Evolutionary conservation across 106 monocot genomes (phyloP).

Genomic region (Allium cepa): DNA sequence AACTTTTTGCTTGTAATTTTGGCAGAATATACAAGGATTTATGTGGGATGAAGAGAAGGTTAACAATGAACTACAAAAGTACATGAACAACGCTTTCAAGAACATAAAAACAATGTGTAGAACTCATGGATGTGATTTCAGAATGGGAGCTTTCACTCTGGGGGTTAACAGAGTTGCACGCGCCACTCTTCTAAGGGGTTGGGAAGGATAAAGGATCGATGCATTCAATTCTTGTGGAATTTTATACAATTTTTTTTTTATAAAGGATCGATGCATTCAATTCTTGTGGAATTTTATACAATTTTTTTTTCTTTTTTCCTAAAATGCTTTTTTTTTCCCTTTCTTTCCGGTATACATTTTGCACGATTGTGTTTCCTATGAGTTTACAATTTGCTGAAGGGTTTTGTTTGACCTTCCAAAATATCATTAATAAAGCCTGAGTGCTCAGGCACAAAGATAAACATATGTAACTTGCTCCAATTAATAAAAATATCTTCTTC

Average conservation of each 20-base stretch:
- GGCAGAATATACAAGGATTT: conserved; percentile 96
- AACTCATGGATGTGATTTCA: conserved; percentile 66
- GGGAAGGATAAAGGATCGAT: conserved; percentile 45
- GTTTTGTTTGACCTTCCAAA: too few species aligned
- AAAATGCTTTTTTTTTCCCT: too few species aligned
- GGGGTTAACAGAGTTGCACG: conserved; percentile 82
- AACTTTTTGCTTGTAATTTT: background rate
- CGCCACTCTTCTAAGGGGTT: conserved; percentile 72
- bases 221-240: background rate
- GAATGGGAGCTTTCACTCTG: conserved; percentile 93
- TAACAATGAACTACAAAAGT: conserved; percentile 64
- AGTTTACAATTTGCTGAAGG: too few species aligned
- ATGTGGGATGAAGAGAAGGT: conserved; percentile 97
- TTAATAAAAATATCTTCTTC: too few species aligned
- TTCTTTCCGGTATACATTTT: too few species aligned
- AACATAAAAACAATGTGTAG: conserved; percentile 80
- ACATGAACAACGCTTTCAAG: conserved; percentile 62
- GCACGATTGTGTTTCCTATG: too few species aligned
- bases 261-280: background rate
- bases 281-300: too few species aligned
- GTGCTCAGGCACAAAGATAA: too few species aligned
- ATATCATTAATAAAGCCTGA: too few species aligned
- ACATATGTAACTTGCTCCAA: too few species aligned
- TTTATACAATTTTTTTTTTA: too few species aligned
- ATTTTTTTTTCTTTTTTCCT: too few species aligned